Evolutionary conservation across 1,284 basidiomycete genomes (phyloP), one percentile per base, ranked within the genome.

Genomic region (Omphalotus olearius): DNA sequence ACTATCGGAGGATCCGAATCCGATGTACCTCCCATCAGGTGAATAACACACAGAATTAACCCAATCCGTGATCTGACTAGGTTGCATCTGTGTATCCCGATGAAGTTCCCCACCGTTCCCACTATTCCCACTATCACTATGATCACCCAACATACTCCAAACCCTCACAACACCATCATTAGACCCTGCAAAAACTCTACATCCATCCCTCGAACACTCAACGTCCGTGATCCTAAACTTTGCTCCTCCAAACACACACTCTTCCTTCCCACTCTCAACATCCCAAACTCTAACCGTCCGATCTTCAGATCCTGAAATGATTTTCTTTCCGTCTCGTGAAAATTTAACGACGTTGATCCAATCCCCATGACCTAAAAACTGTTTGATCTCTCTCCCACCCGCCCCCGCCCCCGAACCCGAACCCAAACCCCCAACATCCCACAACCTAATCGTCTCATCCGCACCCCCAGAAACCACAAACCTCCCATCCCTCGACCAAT

Each of bases 401-500:
- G n/a, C n/a, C n/a, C n/a, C n/a, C n/a, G n/a, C n/a, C n/a, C n/a
- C n/a, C n/a, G n/a, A n/a, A n/a, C n/a, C n/a, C n/a, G n/a, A n/a
- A n/a, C n/a, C n/a, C n/a, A n/a, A n/a, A 50, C 1, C 36, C 3
- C 44, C 16, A 13, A 9, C 16, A 37, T 43, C 16, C 48, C 48
- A 50, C 2, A 49, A 26, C 2, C 41, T n/a, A 2, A 57, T n/a
- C 13, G 53, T 52, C 0, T 47, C 25, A 40, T 47, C 46, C 1
- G 4, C 2, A 7, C 47, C 51, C 23, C 49, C 50, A 9, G 52
- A 54, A 5, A 42, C 46, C 42, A 57, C 35, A 1, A 23, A 28
- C n/a, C 26, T 45, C 11, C 55, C 55, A 47, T 54, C 52, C 17
- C 49, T 52, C 5, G 46, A 53, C 25, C 38, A 48, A 13, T 42